Evolutionary conservation across 441 rosid genomes (phyloP).

Genomic region (Erysimum pusillum): DNA sequence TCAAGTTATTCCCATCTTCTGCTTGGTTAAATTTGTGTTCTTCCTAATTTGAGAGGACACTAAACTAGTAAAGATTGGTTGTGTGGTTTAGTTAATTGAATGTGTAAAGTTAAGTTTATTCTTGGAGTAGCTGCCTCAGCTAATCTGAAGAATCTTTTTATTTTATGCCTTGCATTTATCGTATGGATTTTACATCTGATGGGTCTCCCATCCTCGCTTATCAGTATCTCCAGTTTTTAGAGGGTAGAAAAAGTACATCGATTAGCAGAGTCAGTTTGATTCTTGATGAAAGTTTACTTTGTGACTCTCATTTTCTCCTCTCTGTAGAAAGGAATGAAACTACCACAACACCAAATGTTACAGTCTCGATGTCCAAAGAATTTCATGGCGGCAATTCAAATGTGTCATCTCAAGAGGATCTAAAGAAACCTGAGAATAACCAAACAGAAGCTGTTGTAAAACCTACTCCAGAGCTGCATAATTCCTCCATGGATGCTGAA

Average conservation of each 20-base stretch:
- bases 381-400: slow-evolving; percentile 44
- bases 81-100: slow-evolving; percentile 25
- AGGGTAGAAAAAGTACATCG: slow-evolving; percentile 16
- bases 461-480: slow-evolving; percentile 50
- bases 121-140: slow-evolving; percentile 24
- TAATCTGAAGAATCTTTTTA: slow-evolving; percentile 17
- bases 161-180: slow-evolving; percentile 11
- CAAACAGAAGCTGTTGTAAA: slow-evolving; percentile 54
- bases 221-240: slow-evolving; percentile 22
- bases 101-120: slow-evolving; percentile 29
- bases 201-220: slow-evolving; percentile 24
- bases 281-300: slow-evolving; percentile 34
- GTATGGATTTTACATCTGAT: slow-evolving; percentile 21
- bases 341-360: slow-evolving; percentile 54
- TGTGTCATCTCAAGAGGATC: slow-evolving; percentile 55
- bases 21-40: slow-evolving; percentile 29
- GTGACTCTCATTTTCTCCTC: slow-evolving; percentile 45
- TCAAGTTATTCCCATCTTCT: slow-evolving; percentile 9
- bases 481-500: slow-evolving; percentile 51
- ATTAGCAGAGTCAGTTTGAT: slow-evolving; percentile 29
- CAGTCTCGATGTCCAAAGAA: slow-evolving; percentile 49
- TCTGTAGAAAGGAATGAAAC: slow-evolving; percentile 64
- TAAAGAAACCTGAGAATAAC: slow-evolving; percentile 52
- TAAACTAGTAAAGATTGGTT: slow-evolving; percentile 16
- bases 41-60: slow-evolving; percentile 23